Evolutionary conservation across 2,329 filamentous ascomycete species (phyloP).

Genomic region (Calycina marina): DNA sequence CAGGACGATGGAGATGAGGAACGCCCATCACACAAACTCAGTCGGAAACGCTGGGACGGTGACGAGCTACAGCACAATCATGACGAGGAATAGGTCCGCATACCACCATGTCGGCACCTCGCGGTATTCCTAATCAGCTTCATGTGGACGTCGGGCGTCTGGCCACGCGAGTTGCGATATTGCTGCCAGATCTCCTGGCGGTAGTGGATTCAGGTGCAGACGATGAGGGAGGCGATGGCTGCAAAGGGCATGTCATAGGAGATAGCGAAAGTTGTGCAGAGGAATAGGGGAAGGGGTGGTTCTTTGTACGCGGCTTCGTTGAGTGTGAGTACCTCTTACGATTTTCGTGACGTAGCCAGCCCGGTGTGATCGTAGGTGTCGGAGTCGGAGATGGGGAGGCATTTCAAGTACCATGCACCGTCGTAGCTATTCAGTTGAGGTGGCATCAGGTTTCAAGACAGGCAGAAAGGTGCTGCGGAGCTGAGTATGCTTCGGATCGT

Average conservation of each 20-base stretch:
- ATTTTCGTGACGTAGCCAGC: constrained; percentile 43
- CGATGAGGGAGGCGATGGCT: constrained; percentile 50
- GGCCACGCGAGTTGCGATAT: not conserved
- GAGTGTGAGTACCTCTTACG: constrained; percentile 45
- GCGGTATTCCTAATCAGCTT: not conserved
- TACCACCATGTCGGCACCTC: not conserved
- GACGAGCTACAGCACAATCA: not conserved
- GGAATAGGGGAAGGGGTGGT: constrained; percentile 56
- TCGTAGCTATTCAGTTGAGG: too few relatives aligned
- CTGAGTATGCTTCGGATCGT: too few relatives aligned
- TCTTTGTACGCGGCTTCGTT: constrained; percentile 50
- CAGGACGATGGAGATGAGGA: not conserved
- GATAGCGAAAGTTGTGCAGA: constrained; percentile 59
- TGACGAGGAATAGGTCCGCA: not conserved
- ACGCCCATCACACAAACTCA: not conserved
- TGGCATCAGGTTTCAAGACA: too few relatives aligned
- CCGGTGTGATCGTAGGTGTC: constrained; percentile 64
- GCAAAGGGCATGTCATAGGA: constrained; percentile 61
- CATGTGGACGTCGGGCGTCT: not conserved
- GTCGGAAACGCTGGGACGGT: not conserved
- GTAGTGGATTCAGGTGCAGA: constrained; percentile 53
- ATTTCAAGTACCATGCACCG: too few relatives aligned
- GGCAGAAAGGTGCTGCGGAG: too few relatives aligned
- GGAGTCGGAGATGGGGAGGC: too few relatives aligned
- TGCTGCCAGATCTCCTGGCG: constrained; percentile 44